These are phyloP conservation scores for Cicer pinnatifidum DNA, from an alignment of 306 rosid genomes.

Conservation along the genomic window DNA sequence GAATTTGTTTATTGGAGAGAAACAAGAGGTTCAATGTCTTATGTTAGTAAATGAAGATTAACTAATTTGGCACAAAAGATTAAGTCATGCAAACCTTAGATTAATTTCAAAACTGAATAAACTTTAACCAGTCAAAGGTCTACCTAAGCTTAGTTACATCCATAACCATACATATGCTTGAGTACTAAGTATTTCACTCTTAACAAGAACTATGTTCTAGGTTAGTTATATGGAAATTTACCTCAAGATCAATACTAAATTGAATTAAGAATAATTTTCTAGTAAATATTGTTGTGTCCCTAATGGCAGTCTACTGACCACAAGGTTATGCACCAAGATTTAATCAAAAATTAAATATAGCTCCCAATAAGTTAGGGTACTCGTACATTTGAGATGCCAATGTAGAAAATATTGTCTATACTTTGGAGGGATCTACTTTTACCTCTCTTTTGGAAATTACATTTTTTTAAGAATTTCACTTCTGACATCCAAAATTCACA, in stretches of 20 bases:
- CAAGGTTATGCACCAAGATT: conserved; percentile 1
- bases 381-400: not conserved
- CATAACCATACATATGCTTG: not conserved
- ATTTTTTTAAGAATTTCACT: too few species aligned
- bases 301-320: not conserved
- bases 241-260: not conserved
- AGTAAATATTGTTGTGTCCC: not conserved
- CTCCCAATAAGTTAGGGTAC: conserved; percentile 2
- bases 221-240: not conserved
- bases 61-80: too few species aligned
- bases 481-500: too few species aligned
- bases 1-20: too few species aligned
- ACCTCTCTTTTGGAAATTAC: too few species aligned
- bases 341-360: not conserved
- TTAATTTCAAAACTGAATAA: too few species aligned
- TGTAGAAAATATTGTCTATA: not conserved
- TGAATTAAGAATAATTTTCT: not conserved
- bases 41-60: too few species aligned
- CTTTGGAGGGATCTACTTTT: too few species aligned
- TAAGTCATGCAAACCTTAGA: too few species aligned
- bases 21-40: too few species aligned
- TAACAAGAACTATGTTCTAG: not conserved
- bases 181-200: not conserved
- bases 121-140: too few species aligned
- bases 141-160: not conserved